Percentiles rank a stretch among this genome's conserved stretches.
phyloP scores from a whole-genome alignment of 1,284 basidiomycete species.

The Ganoderma boninense region DNA sequence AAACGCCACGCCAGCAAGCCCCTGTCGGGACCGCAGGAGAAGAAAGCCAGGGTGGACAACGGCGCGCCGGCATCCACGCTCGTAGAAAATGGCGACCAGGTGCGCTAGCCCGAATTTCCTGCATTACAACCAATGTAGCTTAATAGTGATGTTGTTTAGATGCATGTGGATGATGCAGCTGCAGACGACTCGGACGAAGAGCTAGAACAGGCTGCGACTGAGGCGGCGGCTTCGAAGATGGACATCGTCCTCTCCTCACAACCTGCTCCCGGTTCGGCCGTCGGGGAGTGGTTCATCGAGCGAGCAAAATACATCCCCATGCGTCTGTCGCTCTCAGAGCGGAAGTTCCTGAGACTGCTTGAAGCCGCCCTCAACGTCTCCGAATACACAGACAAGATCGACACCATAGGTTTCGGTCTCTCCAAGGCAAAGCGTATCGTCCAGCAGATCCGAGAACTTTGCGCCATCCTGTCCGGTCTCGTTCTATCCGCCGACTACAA shows the following conservation, averaged over 20 bases:
- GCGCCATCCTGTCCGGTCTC: conserved; percentile 83
- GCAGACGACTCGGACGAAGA: conserved; percentile 60
- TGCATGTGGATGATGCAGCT: conserved; percentile 56
- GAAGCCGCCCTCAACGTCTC: conserved; percentile 83
- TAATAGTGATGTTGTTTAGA: conserved; percentile 42
- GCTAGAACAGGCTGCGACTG: conserved; percentile 41
- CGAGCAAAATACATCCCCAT: conserved; percentile 81
- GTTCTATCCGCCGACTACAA: conserved; percentile 84
- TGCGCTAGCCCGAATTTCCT: conserved; percentile 20
- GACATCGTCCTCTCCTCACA: conserved; percentile 49
- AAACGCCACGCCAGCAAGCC: conserved; percentile 69
- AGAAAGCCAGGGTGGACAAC: conserved; percentile 39
- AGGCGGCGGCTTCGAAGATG: conserved; percentile 46
- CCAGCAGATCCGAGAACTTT: conserved; percentile 82
- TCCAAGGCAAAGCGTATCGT: conserved; percentile 85
- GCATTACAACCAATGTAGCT: neutral
- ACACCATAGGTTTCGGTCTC: conserved; percentile 75
- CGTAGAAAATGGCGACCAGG: conserved; percentile 38
- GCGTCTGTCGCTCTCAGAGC: conserved; percentile 73
- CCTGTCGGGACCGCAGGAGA: conserved; percentile 42
- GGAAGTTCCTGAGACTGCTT: conserved; percentile 81
- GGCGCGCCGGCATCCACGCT: conserved; percentile 26
- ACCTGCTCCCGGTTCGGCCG: conserved; percentile 61
- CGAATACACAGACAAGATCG: conserved; percentile 88
- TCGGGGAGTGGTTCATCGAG: conserved; percentile 85